Percentiles rank a stretch among this genome's conserved stretches.
Conservation (phyloP, 2,329 filamentous ascomycete genomes). For the Cladosporium velox region DNA sequence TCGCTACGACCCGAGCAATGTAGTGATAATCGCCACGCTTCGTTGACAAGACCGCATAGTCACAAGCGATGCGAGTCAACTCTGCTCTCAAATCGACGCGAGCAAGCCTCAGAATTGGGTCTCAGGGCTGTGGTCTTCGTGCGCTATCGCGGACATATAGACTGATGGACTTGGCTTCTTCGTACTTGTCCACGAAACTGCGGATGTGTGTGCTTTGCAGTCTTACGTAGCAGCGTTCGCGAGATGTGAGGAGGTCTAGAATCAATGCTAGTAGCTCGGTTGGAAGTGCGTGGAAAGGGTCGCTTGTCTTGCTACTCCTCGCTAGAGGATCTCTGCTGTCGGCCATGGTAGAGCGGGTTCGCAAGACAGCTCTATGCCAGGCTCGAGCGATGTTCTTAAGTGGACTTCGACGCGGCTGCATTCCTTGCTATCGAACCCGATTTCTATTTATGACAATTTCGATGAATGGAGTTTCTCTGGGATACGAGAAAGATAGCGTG, state of each 20-base stretch:
- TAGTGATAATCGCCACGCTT: background rate
- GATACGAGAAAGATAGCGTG: background rate
- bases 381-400: background rate
- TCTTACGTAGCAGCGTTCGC: background rate
- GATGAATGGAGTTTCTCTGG: background rate
- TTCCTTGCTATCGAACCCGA: too few relatives aligned
- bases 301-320: background rate
- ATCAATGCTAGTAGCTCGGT: background rate
- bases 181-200: background rate
- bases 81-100: background rate
- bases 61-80: background rate
- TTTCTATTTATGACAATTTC: too few relatives aligned
- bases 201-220: background rate
- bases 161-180: background rate
- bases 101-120: background rate
- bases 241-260: background rate
- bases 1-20: background rate
- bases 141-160: background rate
- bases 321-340: background rate
- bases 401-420: background rate
- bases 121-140: background rate
- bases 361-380: background rate
- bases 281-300: background rate
- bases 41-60: background rate
- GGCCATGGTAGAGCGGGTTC: background rate